phyloP scores from a whole-genome alignment of 116 monocot species.

The Posidonia oceanica region DNA sequence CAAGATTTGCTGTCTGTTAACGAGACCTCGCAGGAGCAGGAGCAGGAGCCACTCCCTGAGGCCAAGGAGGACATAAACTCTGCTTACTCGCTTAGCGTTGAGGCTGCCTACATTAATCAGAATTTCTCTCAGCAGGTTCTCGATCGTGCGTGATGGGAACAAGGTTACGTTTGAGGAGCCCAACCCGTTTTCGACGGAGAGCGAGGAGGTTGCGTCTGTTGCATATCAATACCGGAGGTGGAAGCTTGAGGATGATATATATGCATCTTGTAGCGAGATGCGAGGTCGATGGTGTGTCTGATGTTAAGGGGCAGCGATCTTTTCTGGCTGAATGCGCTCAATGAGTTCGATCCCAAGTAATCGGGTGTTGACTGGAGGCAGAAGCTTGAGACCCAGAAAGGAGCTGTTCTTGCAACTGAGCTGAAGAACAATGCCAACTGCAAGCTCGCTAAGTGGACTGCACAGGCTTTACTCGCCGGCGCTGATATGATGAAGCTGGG shows the following conservation, averaged over 20 bases:
- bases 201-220: constrained; percentile 76
- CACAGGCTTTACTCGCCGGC: too few relatives aligned
- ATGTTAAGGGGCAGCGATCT: constrained; percentile 53
- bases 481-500: too few relatives aligned
- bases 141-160: constrained; percentile 66
- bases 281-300: constrained; percentile 70
- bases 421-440: constrained; percentile 95
- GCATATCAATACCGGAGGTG: constrained; percentile 82
- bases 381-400: constrained; percentile 94
- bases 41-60: constrained; percentile 75
- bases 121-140: constrained; percentile 97
- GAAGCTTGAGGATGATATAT: constrained; percentile 91
- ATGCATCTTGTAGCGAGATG: constrained; percentile 77
- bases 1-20: constrained; percentile 75
- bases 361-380: constrained; percentile 93
- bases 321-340: constrained; percentile 81
- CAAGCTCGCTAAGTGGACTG: too few relatives aligned
- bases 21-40: too few relatives aligned
- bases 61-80: constrained; percentile 97
- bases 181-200: constrained; percentile 73
- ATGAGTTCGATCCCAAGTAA: constrained; percentile 91
- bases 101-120: constrained; percentile 95
- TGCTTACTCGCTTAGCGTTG: constrained; percentile 63
- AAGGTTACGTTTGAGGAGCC: constrained; percentile 89
- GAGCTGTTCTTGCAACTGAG: constrained; percentile 94